phyloP scores from a whole-genome alignment of 495 filamentous ascomycete species.

The Penicillium lividum region DNA sequence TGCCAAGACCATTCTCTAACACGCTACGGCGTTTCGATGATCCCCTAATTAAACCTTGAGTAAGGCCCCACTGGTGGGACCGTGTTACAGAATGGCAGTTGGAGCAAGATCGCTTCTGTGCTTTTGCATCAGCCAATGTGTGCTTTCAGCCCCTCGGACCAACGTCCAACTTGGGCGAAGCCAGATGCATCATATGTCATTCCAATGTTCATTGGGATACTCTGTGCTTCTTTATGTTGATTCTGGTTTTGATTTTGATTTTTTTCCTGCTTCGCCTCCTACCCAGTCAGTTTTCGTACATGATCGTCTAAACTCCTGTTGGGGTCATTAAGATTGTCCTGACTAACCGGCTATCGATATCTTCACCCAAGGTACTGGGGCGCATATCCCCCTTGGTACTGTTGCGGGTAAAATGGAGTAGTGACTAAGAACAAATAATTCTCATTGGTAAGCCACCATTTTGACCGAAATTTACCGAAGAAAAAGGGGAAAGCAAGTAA shows the following conservation, averaged over 20 bases:
- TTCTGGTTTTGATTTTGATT: slow-evolving; percentile 4
- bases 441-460: slow-evolving; percentile 20
- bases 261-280: slow-evolving; percentile 5
- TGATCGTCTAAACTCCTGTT: neutral
- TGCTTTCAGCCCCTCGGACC: slow-evolving; percentile 15
- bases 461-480: neutral
- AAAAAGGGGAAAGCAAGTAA: neutral
- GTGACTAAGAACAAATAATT: slow-evolving; percentile 13
- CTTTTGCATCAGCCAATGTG: slow-evolving; percentile 3
- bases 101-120: slow-evolving; percentile 19
- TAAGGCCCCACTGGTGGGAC: slow-evolving; percentile 24
- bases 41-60: slow-evolving; percentile 52
- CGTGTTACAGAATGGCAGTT: slow-evolving; percentile 22
- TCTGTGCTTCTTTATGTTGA: neutral
- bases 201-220: slow-evolving; percentile 7
- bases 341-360: slow-evolving; percentile 15
- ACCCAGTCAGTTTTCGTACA: neutral
- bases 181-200: slow-evolving; percentile 15
- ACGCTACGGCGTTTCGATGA: slow-evolving; percentile 39
- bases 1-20: slow-evolving; percentile 38
- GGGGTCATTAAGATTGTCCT: slow-evolving; percentile 21
- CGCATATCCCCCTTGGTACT: slow-evolving; percentile 2
- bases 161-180: slow-evolving; percentile 24
- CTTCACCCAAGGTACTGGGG: slow-evolving; percentile 22
- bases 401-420: slow-evolving; percentile 9